phyloP scores from a whole-genome alignment of 2,329 filamentous ascomycete species.

The Arthroderma sp. region DNA sequence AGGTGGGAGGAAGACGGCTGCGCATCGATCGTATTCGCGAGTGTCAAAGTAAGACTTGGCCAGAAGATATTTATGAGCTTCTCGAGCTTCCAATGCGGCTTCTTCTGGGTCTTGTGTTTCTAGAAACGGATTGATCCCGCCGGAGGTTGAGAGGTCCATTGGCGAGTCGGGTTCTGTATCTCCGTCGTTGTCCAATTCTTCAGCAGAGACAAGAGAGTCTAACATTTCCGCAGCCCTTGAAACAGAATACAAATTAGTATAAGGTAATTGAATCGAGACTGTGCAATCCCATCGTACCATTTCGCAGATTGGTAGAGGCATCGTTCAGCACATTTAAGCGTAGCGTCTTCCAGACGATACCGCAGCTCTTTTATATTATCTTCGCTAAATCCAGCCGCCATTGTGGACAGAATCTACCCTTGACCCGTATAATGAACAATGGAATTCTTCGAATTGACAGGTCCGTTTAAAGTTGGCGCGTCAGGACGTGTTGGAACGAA shows the following conservation, averaged over 20 bases:
- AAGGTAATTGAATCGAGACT: neutral
- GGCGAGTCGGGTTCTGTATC: slow-evolving; percentile 47
- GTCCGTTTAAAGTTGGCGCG: no score
- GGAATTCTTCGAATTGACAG: no score
- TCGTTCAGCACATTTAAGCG: slow-evolving; percentile 82
- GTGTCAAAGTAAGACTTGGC: slow-evolving; percentile 94
- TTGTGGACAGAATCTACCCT: no score
- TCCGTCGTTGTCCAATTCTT: slow-evolving; percentile 39
- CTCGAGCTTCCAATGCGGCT: slow-evolving; percentile 60
- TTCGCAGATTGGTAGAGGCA: slow-evolving; percentile 94
- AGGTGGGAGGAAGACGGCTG: slow-evolving; percentile 75
- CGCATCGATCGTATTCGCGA: slow-evolving; percentile 85
- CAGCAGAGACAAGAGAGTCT: slow-evolving; percentile 54
- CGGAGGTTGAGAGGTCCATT: slow-evolving; percentile 41
- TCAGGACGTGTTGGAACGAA: no score
- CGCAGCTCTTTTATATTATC: slow-evolving; percentile 46
- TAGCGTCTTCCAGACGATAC: slow-evolving; percentile 66
- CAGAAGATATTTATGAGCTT: slow-evolving; percentile 71
- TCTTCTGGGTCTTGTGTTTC: slow-evolving; percentile 56
- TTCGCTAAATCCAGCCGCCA: slow-evolving; percentile 16
- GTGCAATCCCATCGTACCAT: slow-evolving; percentile 47
- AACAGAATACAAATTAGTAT: neutral
- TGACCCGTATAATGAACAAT: no score
- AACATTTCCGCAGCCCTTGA: slow-evolving; percentile 85
- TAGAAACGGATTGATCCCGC: slow-evolving; percentile 37